These are phyloP conservation scores for Pythium plurisporium DNA, from an alignment of 352 stramenopile species.

Conservation along the genomic window DNA sequence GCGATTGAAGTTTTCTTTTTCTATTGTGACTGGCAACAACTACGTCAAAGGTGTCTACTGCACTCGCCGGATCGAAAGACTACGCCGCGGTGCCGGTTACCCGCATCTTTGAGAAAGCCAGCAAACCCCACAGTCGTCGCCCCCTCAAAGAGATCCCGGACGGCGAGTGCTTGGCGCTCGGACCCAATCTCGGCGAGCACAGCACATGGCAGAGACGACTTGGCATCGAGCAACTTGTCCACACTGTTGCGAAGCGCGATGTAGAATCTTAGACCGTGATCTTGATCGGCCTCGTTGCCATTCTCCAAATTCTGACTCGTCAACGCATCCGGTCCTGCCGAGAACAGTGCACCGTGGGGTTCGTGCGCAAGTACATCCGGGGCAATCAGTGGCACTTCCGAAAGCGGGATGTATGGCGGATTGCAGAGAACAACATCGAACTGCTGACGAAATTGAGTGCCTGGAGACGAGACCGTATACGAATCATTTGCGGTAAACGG, in stretches of 20 bases:
- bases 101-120: constrained; percentile 14
- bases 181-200: constrained; percentile 64
- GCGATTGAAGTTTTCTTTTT: too few species aligned
- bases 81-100: constrained; percentile 10
- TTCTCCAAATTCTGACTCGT: not conserved
- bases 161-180: constrained; percentile 38
- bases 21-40: too few species aligned
- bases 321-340: constrained; percentile 28
- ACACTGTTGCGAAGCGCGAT: constrained; percentile 30
- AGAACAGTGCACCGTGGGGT: constrained; percentile 70
- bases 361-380: constrained; percentile 59
- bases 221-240: constrained; percentile 27
- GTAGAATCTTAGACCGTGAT: constrained; percentile 56
- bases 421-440: constrained; percentile 77
- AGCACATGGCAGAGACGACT: not conserved
- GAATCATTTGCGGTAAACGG: not conserved
- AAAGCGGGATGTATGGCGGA: constrained; percentile 63
- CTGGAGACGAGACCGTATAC: not conserved
- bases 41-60: too few species aligned
- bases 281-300: constrained; percentile 8
- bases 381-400: constrained; percentile 50
- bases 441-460: constrained; percentile 21
- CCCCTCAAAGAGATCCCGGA: constrained; percentile 34
- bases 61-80: not conserved
- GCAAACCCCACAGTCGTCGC: not conserved